Conservation (phyloP, 768 basidiomycete genomes). For the Collybiopsis confluens region DNA sequence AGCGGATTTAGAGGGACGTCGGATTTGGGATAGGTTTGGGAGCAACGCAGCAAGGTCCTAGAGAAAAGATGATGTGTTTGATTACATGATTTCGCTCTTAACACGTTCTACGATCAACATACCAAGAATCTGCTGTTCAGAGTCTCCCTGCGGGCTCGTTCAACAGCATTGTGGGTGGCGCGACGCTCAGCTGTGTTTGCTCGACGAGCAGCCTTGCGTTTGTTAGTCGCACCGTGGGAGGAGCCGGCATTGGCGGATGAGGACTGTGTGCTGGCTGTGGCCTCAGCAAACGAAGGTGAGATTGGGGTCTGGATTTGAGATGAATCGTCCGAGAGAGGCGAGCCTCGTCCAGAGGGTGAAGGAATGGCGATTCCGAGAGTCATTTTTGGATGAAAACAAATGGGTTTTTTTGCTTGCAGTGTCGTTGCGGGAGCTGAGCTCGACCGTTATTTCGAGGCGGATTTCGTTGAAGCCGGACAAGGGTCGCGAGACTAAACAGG, state of each 20-base stretch:
- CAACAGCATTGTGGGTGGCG: slow-evolving; percentile 96
- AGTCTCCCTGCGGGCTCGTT: slow-evolving; percentile 88
- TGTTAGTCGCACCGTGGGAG: slow-evolving; percentile 23
- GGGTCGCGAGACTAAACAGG: slow-evolving; percentile 77
- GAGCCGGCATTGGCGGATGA: slow-evolving; percentile 16
- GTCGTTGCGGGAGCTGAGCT: slow-evolving; percentile 58
- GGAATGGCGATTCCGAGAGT: slow-evolving; percentile 35
- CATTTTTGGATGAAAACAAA: slow-evolving; percentile 31
- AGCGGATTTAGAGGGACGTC: slow-evolving; percentile 92
- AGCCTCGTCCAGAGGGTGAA: slow-evolving; percentile 32
- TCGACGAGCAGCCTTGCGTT: slow-evolving; percentile 80
- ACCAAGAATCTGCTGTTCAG: slow-evolving; percentile 90
- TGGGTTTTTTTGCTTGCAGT: slow-evolving; percentile 25
- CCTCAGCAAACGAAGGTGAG: slow-evolving; percentile 28
- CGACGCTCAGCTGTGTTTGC: slow-evolving; percentile 97
- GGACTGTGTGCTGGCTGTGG: slow-evolving; percentile 27
- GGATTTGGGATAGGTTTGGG: slow-evolving; percentile 85
- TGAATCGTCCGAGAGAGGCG: slow-evolving; percentile 38
- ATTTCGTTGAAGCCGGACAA: slow-evolving; percentile 69
- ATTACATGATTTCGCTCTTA: too few species aligned
- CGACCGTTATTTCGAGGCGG: slow-evolving; percentile 57
- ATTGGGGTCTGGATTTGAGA: slow-evolving; percentile 44
- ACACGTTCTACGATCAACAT: slow-evolving; percentile 22
- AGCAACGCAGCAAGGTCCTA: slow-evolving; percentile 90
- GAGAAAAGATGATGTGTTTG: too few species aligned